Conservation (phyloP, 495 filamentous ascomycete genomes). For the Annulohypoxylon maeteangense region DNA sequence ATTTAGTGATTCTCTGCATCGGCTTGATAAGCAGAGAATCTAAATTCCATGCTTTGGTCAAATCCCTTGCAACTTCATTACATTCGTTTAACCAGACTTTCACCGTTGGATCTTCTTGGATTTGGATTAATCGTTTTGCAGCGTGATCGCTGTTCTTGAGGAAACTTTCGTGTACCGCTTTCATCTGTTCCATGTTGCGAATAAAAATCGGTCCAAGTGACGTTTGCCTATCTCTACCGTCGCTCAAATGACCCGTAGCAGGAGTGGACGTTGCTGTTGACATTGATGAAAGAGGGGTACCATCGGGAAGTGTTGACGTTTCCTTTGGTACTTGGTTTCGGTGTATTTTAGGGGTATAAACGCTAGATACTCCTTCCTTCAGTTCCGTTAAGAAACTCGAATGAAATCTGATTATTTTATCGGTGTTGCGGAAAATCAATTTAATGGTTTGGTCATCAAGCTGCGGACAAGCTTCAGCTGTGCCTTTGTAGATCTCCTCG, state of each 20-base stretch:
- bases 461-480: constrained; percentile 80
- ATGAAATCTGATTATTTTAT: constrained; percentile 86
- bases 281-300: constrained; percentile 44
- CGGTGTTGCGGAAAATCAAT: constrained; percentile 88
- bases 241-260: constrained; percentile 49
- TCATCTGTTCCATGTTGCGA: constrained; percentile 77
- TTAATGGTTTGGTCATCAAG: constrained; percentile 86
- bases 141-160: constrained; percentile 87
- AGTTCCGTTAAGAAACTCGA: constrained; percentile 78
- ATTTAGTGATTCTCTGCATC: constrained; percentile 90
- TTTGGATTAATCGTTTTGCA: constrained; percentile 75
- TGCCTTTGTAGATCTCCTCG: constrained; percentile 97
- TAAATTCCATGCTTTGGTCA: constrained; percentile 92
- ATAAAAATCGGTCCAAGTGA: constrained; percentile 82
- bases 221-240: constrained; percentile 76
- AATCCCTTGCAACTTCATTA: constrained; percentile 82
- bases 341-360: constrained; percentile 70
- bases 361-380: constrained; percentile 75
- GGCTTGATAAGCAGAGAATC: constrained; percentile 96
- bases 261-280: constrained; percentile 47
- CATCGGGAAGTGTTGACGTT: constrained; percentile 49
- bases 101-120: constrained; percentile 79
- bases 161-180: constrained; percentile 85
- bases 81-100: constrained; percentile 93
- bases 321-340: constrained; percentile 50